These are phyloP conservation scores for Achaetomiella virescens DNA, from an alignment of 495 filamentous ascomycete species.

Conservation along the genomic window DNA sequence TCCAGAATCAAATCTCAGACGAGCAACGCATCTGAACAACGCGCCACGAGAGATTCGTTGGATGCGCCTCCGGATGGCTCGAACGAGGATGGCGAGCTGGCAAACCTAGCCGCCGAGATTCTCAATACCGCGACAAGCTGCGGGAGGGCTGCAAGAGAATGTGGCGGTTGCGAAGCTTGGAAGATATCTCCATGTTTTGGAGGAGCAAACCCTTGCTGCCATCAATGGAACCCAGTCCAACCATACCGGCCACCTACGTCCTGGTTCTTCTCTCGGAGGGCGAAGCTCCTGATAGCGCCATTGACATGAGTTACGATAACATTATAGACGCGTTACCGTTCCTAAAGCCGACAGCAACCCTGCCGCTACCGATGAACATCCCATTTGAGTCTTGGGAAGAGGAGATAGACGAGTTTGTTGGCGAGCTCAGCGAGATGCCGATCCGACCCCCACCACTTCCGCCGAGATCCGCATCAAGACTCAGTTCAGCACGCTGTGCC, in stretches of 20 bases:
- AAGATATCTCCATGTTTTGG: slow-evolving; percentile 31
- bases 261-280: slow-evolving; percentile 26
- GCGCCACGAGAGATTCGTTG: not conserved
- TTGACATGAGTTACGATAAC: slow-evolving; percentile 33
- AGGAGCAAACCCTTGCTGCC: slow-evolving; percentile 24
- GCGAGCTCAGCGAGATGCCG: slow-evolving; percentile 30
- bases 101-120: slow-evolving; percentile 11
- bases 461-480: slow-evolving; percentile 31
- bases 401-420: slow-evolving; percentile 36
- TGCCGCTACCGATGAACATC: not conserved
- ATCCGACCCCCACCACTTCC: slow-evolving; percentile 34
- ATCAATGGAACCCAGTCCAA: slow-evolving; percentile 3
- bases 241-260: slow-evolving; percentile 4
- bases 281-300: slow-evolving; percentile 40
- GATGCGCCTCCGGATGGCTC: not conserved
- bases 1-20: slow-evolving; percentile 6
- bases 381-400: slow-evolving; percentile 3
- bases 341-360: not conserved
- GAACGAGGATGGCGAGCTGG: slow-evolving; percentile 11
- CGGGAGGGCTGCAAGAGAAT: slow-evolving; percentile 30
- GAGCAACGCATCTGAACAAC: not conserved
- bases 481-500: slow-evolving; percentile 3
- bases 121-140: slow-evolving; percentile 3
- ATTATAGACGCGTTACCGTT: not conserved
- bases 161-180: slow-evolving; percentile 27